Evolutionary conservation across 1,284 basidiomycete species (phyloP), one percentile per base, ranked within the genome.

Genomic region (Sphaerobolus stellatus): DNA sequence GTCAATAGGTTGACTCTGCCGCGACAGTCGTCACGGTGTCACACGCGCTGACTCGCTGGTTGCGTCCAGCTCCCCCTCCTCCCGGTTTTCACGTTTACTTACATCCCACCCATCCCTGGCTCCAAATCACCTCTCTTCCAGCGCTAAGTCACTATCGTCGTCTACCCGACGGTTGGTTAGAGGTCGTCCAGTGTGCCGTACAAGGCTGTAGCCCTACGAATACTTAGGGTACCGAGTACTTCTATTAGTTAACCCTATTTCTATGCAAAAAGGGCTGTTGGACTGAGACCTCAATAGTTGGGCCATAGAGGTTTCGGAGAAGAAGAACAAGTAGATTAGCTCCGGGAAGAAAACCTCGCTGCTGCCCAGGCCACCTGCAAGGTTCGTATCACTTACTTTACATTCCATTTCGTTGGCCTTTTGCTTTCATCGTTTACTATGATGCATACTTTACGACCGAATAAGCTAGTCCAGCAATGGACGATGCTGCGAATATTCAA

Each of bases 261-360:
- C 28, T 25, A 27, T 28, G 18, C 36, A 25, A 48, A 27, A 24
- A 31, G 43, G 49, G 33, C 25, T 38, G 7, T 24, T 47, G 28
- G 40, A 47, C 24, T 51, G 29, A 34, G 34, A 31, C 51, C 49
- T 34, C 48, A 20, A 9, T 29, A 43, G 30, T 52, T 68, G 91
- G 90, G 82, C 84, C 70, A 83, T 95, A 71, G 90, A 94, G 83
- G 93, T 96, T 77, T 94, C 94, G 74, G 94, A 97, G 86, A 97
- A 97, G 84, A 99, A 98, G 85, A 86, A 96, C 78, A 96, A 97
- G 82, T 88, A 94, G 94, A 95, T 81, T 97, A 98, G 84, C 90
- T 90, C 62, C 86, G 94, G 68, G 94, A 98, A 82, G 95, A 98
- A 75, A 94, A 92, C 72, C 81, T 95, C 67, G 85, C 83, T 63